Base-by-base conservation (phyloP, 371 early-diverging fungal species). In the Rhizopus arrhizus region DNA sequence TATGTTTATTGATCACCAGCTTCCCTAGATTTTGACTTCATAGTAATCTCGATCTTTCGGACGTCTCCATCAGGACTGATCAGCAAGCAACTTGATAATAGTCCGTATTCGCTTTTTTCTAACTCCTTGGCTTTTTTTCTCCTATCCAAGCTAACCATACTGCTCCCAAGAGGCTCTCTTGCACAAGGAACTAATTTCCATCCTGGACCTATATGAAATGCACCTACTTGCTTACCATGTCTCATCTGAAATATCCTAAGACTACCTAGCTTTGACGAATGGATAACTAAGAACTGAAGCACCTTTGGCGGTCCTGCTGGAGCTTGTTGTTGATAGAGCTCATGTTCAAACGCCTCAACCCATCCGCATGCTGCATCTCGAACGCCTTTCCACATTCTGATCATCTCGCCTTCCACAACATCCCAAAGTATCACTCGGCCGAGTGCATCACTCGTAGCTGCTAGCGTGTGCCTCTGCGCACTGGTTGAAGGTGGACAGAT, bases 331-430 rank as follows among this genome's bases (percentile, higher is more conserved):
- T 52, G 33, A 33, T 58, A 62, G 1, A 62, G 13, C 22, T 70
- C 67, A 8, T 68, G 72, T 31, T 73, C 71, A 58, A 65, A 61
- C 13, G 70, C 65, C 57, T 84, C 76, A 3, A 85, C 69, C 88
- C 88, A 88, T 3, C 86, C 87, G 53, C 87, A 86, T 3, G 77
- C 73, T 1, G 87, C 86, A 10, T 84, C 88, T 11, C 88, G 78
- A 6, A 85, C 70, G 6, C 88, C 88, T 62, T 88, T 88, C 85
- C 85, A 86, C 80, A 88, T 83, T 5, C 88, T 78, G 12, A 85
- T 71, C 64, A 86, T 82, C 47, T 85, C 82, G 0, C 83, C 83
- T 36, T 78, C 74, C 13, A 72, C 68, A 10, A 85, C 49, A 62
- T 86, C 87, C 65, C 86, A 78, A 35, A 88, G 51, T 9, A 84